A percentile compares a stretch with the other conserved stretches of the same genome.
These are phyloP conservation scores for Vitis rotundifolia DNA, from an alignment of 164 flowering plant species.

Conservation along the genomic window DNA sequence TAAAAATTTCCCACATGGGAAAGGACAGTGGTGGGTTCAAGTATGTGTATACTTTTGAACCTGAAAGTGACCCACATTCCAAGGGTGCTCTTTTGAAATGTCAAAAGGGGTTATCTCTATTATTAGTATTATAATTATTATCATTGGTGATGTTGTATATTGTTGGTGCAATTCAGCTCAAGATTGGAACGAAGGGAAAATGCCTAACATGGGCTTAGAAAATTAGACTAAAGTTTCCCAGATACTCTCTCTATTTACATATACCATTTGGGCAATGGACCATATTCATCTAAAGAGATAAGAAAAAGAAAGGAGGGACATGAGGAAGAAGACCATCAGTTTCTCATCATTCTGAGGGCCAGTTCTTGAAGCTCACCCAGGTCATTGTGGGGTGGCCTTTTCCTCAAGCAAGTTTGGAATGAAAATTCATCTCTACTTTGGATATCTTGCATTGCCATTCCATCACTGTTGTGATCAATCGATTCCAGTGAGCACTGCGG, in stretches of 20 bases:
- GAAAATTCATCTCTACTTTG: constrained; percentile 29
- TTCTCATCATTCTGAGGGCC: constrained; percentile 81
- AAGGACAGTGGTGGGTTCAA: constrained; percentile 8
- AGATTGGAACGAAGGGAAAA: neutral
- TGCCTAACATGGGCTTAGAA: neutral
- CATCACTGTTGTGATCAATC: constrained; percentile 24
- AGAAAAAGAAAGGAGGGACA: neutral
- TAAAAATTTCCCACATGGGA: neutral
- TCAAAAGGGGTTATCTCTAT: neutral
- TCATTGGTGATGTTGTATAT: too few species aligned
- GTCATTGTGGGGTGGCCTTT: constrained; percentile 42
- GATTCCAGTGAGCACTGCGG: constrained; percentile 68
- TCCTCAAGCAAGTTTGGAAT: constrained; percentile 34
- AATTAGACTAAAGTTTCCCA: neutral
- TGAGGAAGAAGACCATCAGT: constrained; percentile 22
- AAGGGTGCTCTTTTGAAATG: too few species aligned
- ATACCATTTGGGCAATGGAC: constrained; percentile 9
- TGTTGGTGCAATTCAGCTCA: neutral
- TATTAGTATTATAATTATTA: neutral
- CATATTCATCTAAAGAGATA: neutral
- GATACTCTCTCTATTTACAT: constrained; percentile 10
- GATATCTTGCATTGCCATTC: constrained; percentile 29
- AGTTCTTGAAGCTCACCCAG: constrained; percentile 80
- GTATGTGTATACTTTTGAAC: too few species aligned
- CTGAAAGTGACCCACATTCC: too few species aligned